phyloP scores from a whole-genome alignment of 2,329 filamentous ascomycete species.

The Alternaria brassicae region DNA sequence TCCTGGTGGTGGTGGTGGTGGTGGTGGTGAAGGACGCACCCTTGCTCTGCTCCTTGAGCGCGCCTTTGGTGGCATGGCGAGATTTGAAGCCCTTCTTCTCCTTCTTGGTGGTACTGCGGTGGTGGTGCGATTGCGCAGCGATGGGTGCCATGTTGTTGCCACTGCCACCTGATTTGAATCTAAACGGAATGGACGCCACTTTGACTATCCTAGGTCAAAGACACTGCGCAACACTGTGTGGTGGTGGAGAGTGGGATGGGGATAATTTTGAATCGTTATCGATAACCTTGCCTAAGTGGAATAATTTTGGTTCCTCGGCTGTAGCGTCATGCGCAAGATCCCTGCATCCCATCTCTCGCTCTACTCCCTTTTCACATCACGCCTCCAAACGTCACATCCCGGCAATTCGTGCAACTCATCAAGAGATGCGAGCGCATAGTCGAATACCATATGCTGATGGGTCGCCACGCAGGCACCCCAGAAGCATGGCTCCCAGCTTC shows the following conservation, averaged over 20 bases:
- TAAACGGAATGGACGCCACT: conserved; percentile 66
- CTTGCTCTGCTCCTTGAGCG: conserved; percentile 84
- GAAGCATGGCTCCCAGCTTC: not conserved
- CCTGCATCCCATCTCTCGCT: not conserved
- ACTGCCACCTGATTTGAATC: conserved; percentile 79
- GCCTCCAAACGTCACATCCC: not conserved
- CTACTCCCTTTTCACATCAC: not conserved
- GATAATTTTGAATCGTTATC: conserved; percentile 31
- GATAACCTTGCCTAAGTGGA: conserved; percentile 8
- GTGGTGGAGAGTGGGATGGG: conserved; percentile 30
- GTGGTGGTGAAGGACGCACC: conserved; percentile 58
- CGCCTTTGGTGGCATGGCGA: conserved; percentile 85
- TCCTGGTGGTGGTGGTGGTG: not conserved
- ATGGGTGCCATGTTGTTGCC: conserved; percentile 74
- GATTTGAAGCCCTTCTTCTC: conserved; percentile 92
- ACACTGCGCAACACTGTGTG: conserved; percentile 12
- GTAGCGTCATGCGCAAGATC: conserved; percentile 22
- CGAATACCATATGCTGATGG: not conserved
- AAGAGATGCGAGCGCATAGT: not conserved
- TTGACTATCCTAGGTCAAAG: conserved; percentile 29
- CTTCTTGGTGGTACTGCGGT: conserved; percentile 90
- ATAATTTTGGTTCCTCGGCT: conserved; percentile 27
- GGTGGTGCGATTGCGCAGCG: conserved; percentile 72
- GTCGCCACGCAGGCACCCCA: not conserved
- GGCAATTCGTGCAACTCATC: not conserved